A percentile compares a stretch with the other conserved stretches of the same genome.
Conservation (phyloP, 2,329 filamentous ascomycete genomes). For the Fusarium heterosporum region DNA sequence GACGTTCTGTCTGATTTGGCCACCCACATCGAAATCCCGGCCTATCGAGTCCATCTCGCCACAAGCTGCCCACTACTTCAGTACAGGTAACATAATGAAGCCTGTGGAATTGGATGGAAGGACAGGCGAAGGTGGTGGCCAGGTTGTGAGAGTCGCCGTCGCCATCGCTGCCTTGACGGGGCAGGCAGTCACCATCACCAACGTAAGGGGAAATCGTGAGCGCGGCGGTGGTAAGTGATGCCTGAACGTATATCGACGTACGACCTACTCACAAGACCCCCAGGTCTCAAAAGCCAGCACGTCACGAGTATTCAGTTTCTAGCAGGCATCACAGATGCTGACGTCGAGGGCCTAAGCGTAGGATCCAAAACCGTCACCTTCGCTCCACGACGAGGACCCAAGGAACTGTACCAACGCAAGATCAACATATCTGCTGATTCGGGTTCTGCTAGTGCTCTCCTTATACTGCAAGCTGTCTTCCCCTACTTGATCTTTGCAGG, state of each 20-base stretch:
- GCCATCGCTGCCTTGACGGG: constrained; percentile 67
- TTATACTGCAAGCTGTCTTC: constrained; percentile 71
- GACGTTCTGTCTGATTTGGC: not conserved
- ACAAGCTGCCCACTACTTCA: constrained; percentile 5
- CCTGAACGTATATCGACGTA: not conserved
- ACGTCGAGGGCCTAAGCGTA: constrained; percentile 62
- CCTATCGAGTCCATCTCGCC: constrained; percentile 20
- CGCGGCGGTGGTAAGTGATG: constrained; percentile 48
- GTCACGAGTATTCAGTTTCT: constrained; percentile 67
- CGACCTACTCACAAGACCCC: constrained; percentile 6
- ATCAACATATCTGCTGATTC: constrained; percentile 64
- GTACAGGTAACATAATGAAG: constrained; percentile 43
- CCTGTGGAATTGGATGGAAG: constrained; percentile 65
- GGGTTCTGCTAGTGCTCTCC: constrained; percentile 64
- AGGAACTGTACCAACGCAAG: constrained; percentile 55
- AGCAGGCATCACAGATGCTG: constrained; percentile 62
- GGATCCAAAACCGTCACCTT: constrained; percentile 65
- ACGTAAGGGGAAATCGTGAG: constrained; percentile 67
- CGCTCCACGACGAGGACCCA: constrained; percentile 55
- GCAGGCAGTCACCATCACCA: constrained; percentile 63
- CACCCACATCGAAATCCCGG: not conserved
- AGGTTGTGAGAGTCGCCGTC: constrained; percentile 68
- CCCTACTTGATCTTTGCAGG: constrained; percentile 68
- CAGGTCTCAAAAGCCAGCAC: constrained; percentile 72
- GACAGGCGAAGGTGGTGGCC: constrained; percentile 71